phyloP scores from a whole-genome alignment of 768 basidiomycete genomes.

The Tylopilus subfusipes region DNA sequence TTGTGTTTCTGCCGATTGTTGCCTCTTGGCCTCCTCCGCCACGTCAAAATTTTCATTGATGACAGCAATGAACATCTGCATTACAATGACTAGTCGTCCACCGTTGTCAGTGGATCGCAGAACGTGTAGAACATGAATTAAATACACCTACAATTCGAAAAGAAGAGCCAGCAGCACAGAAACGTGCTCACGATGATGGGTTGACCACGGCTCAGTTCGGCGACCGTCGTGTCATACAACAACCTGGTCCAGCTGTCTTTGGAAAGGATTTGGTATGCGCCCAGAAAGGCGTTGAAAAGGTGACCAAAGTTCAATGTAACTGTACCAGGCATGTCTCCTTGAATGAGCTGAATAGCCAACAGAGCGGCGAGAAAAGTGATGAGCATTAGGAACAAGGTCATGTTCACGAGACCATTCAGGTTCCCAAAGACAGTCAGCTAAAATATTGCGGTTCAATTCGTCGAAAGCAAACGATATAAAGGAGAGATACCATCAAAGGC shows the following conservation, averaged over 20 bases:
- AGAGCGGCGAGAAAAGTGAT: conserved; percentile 86
- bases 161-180: conserved; percentile 79
- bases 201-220: conserved; percentile 66
- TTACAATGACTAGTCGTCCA: conserved; percentile 63
- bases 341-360: conserved; percentile 76
- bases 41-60: conserved; percentile 95
- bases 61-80: conserved; percentile 96
- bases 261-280: conserved; percentile 84
- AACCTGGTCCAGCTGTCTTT: conserved; percentile 93
- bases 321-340: conserved; percentile 65
- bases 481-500: conserved; percentile 60
- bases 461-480: conserved; percentile 1
- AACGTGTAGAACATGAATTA: too few relatives aligned
- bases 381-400: conserved; percentile 84
- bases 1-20: conserved; percentile 66
- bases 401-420: conserved; percentile 85
- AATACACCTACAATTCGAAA: conserved; percentile 74
- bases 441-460: neutral
- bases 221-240: conserved; percentile 55
- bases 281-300: conserved; percentile 80
- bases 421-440: conserved; percentile 89
- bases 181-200: conserved; percentile 68
- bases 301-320: conserved; percentile 71
- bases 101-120: conserved; percentile 4
- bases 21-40: conserved; percentile 85